Percentiles rank a stretch among this genome's conserved stretches.
phyloP scores from a whole-genome alignment of 2,329 filamentous ascomycete species.

The Pseudogymnoascus sp. region DNA sequence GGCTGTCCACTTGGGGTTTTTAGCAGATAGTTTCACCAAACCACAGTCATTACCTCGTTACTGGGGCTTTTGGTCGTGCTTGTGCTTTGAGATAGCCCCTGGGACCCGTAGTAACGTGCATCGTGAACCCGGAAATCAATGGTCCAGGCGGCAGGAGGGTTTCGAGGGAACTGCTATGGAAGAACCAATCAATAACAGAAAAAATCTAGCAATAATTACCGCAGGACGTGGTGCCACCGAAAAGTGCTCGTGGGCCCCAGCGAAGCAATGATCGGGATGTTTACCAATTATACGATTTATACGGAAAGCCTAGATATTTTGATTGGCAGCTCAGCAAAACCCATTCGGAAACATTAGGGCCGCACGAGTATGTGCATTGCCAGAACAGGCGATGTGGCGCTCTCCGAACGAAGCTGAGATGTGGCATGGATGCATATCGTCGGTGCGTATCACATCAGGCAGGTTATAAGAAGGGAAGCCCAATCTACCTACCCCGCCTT shows the following conservation, averaged over 20 bases:
- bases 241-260: background rate
- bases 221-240: background rate
- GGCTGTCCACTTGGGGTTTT: too few species aligned
- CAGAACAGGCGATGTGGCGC: background rate
- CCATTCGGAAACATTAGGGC: background rate
- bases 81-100: too few species aligned
- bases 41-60: too few species aligned
- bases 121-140: too few species aligned
- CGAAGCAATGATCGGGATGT: background rate
- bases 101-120: too few species aligned
- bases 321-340: background rate
- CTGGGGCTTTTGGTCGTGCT: too few species aligned
- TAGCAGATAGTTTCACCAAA: too few species aligned
- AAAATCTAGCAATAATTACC: background rate
- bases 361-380: background rate
- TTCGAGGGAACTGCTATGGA: too few species aligned
- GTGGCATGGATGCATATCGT: background rate
- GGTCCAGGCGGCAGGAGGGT: too few species aligned
- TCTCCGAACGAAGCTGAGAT: background rate
- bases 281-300: background rate
- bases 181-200: too few species aligned
- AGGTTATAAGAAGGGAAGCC: background rate
- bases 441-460: background rate
- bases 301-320: background rate
- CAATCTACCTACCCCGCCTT: background rate